phyloP scores from a whole-genome alignment of 805 yeast species.

The Saitoella complicata region DNA sequence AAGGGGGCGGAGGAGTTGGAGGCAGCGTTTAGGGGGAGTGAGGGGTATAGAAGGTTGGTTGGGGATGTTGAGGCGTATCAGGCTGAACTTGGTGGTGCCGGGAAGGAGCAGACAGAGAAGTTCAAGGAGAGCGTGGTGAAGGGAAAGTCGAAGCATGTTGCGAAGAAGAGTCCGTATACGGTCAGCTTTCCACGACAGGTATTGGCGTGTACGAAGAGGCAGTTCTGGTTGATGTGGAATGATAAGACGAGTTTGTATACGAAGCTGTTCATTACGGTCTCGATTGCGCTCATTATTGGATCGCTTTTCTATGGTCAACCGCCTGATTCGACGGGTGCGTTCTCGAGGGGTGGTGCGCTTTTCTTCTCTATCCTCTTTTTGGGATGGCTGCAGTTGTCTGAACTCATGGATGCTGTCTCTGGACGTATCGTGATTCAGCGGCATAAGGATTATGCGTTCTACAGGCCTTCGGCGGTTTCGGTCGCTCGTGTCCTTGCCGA shows the following conservation, averaged over 20 bases:
- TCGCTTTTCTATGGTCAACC: slow-evolving; percentile 34
- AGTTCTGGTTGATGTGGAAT: neutral
- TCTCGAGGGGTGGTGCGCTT: slow-evolving; percentile 43
- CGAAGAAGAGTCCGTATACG: slow-evolving; percentile 9
- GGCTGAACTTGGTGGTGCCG: neutral
- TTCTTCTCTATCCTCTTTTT: slow-evolving; percentile 37
- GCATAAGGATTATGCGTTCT: slow-evolving; percentile 40
- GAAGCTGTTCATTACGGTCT: slow-evolving; percentile 6
- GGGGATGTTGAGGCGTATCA: slow-evolving; percentile 27
- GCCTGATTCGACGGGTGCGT: slow-evolving; percentile 32
- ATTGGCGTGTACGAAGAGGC: neutral
- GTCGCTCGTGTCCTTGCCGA: slow-evolving; percentile 46
- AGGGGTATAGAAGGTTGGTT: slow-evolving; percentile 25
- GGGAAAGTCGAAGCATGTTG: neutral
- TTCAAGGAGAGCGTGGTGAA: neutral
- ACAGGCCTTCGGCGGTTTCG: slow-evolving; percentile 50
- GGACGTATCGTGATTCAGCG: slow-evolving; percentile 42
- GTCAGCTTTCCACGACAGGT: slow-evolving; percentile 11
- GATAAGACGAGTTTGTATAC: neutral
- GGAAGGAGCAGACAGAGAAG: neutral
- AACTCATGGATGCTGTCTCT: slow-evolving; percentile 27
- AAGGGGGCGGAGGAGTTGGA: slow-evolving; percentile 35
- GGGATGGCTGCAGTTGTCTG: slow-evolving; percentile 30
- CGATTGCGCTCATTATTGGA: slow-evolving; percentile 37
- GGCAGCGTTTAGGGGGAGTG: slow-evolving; percentile 31